phyloP scores from a whole-genome alignment of 2,329 filamentous ascomycete genomes.

The Colletotrichum shisoi region DNA sequence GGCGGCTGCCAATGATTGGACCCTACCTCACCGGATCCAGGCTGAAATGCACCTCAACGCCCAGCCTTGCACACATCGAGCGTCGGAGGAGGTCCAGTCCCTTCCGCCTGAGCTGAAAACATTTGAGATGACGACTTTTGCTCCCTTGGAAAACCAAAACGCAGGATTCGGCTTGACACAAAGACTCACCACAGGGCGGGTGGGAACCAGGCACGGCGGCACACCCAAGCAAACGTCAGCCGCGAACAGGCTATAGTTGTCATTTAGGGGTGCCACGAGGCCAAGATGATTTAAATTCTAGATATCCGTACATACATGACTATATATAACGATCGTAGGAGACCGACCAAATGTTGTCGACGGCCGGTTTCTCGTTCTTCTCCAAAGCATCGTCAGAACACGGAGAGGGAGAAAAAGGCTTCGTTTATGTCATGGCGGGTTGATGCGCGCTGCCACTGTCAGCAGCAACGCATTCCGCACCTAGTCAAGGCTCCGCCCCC shows the following conservation, averaged over 20 bases:
- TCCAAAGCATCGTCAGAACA: no score
- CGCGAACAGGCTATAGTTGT: neutral
- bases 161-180: no score
- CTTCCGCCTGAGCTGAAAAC: neutral
- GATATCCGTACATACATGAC: neutral
- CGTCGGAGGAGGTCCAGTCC: neutral
- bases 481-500: no score
- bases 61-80: neutral
- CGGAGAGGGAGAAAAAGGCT: neutral
- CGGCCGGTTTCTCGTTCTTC: neutral
- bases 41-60: conserved; percentile 15
- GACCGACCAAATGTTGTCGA: neutral
- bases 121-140: no score
- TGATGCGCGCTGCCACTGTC: neutral
- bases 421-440: neutral
- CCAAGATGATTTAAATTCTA: neutral
- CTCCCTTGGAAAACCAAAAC: neutral
- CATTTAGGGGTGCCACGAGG: neutral
- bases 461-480: neutral
- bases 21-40: conserved; percentile 12
- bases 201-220: no score
- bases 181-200: no score
- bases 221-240: neutral
- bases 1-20: neutral
- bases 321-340: neutral